Evolutionary conservation across 202 grass and related monocot genomes (phyloP), one percentile per base, ranked within the genome.

Genomic region (Schoenoplectus triqueter): DNA sequence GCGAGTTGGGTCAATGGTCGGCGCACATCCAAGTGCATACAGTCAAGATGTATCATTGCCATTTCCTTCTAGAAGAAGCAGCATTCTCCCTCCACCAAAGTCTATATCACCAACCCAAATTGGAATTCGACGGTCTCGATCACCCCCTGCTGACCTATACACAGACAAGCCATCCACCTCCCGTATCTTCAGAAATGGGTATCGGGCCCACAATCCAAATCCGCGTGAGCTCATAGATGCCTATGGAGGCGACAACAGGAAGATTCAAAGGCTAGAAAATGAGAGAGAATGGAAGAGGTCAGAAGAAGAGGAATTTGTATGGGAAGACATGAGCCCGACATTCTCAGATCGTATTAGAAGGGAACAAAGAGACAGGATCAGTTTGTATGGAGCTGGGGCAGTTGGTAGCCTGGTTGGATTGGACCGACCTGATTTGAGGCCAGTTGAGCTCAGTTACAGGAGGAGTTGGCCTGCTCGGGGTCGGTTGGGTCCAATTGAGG

Each of bases 291-390:
- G 96, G 96, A 88, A 92, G 44, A 92, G 80, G 83, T 92, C 90
- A 20, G 96, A 96, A 66, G 96, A 94, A 91, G 93, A 95, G 60
- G 97, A 99, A 45, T 99, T 94, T 96, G 70, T 86, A 41, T 99
- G 97, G 97, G 97, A 99, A 80, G 84, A 94, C 85, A 99, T 99
- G 97, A 94, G 93, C 83, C 97, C 97, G 66, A 96, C 93, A 86
- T 92, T 99, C 86, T 88, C 88, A 10, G 88, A 88, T 76, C 86
- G 79, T 50, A 86, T 71, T 76, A 94, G 91, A 91, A 90, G 81
- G 65, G 81, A 83, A 54, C 81, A 66, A 41, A 70, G 64, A 71
- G 81, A 71, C 48, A 71, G 17, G 49, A 42, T 69, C 7, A 22
- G 47, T 55, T 55, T 83, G 10, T 83, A 68, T 70, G 81, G 81